Base-by-base conservation (phyloP, 1,139 yeast genomes). In the Scheffersomyces parashehatae region DNA sequence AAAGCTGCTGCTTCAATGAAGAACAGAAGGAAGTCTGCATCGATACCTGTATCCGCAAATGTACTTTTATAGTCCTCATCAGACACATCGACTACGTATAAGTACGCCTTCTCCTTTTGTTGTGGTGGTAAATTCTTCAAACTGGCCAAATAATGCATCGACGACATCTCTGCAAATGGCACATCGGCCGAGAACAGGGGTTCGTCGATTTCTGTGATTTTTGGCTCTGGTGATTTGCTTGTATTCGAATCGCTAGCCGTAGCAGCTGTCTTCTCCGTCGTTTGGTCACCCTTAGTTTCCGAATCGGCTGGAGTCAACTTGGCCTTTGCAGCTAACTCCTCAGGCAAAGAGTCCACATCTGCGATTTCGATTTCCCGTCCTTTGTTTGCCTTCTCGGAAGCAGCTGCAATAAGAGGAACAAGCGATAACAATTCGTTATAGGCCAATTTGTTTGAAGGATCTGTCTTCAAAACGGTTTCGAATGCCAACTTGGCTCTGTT, bases 21-120 rank as follows among this genome's bases (percentile, higher is more conserved):
- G 50, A 82, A 79, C 26, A 73, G 75, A 12, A 85, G 60, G 44
- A 80, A 74, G 13, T 78, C 81, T 0, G 79, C 61, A 45, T 85
- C 91, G 1, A 85, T 62, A 1, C 88, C 88, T 3, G 77, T 72
- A 2, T 59, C 48, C 1, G 60, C 53, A 48, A 79, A 81, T 2
- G 81, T 55, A 1, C 58, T 56, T 1, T 53, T 38, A 35, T 73
- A 65, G 2, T 65, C 62, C 0, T 48, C 43, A 0, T 68, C 50
- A 2, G 67, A 53, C 1, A 80, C 45, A 1, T 51, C 44, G 11
- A 80, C 56, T 7, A 81, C 67, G 48, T 70, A 78, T 14, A 55
- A 44, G 48, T 77, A 77, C 0, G 78, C 76, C 7, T 64, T 52
- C 2, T 42, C 45, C 48, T 64, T 68, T 33, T 67, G 51, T 0